Evolutionary conservation across 2,329 filamentous ascomycete species (phyloP).

Genomic region (Trichoderma guizhouense): DNA sequence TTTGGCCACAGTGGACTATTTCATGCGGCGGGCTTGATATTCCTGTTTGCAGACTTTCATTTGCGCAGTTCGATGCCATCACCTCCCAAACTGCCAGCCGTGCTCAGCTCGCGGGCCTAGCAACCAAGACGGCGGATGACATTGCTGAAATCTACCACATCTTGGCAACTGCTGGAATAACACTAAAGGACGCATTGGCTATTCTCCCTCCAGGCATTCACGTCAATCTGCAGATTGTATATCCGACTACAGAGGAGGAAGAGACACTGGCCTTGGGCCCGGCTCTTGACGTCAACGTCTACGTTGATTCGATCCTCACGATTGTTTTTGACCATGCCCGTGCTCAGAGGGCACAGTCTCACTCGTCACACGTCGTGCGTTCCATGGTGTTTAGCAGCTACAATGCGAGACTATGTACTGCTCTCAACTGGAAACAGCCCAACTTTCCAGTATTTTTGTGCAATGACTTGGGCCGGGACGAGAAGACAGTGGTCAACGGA

Average conservation of each 20-base stretch:
- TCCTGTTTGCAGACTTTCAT: conserved; percentile 74
- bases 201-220: conserved; percentile 77
- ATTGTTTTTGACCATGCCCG: conserved; percentile 92
- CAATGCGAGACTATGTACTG: conserved; percentile 84
- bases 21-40: conserved; percentile 73
- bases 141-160: conserved; percentile 68
- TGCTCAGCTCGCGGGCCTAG: conserved; percentile 42
- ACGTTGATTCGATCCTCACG: conserved; percentile 77
- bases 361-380: conserved; percentile 66
- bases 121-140: conserved; percentile 46
- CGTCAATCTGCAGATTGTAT: conserved; percentile 87
- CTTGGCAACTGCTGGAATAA: conserved; percentile 73
- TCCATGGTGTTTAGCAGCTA: conserved; percentile 94
- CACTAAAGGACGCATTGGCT: conserved; percentile 71
- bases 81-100: conserved; percentile 44
- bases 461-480: conserved; percentile 77
- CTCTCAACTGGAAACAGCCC: conserved; percentile 98
- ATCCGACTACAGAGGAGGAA: conserved; percentile 75
- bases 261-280: conserved; percentile 66
- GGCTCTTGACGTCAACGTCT: conserved; percentile 77
- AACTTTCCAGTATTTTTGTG: conserved; percentile 96
- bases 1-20: conserved; percentile 84
- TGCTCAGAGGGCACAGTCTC: conserved; percentile 58
- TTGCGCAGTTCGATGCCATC: conserved; percentile 64
- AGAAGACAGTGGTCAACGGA: conserved; percentile 55